Conservation (phyloP, 345 rosid genomes). For the Syzygium aqueum region DNA sequence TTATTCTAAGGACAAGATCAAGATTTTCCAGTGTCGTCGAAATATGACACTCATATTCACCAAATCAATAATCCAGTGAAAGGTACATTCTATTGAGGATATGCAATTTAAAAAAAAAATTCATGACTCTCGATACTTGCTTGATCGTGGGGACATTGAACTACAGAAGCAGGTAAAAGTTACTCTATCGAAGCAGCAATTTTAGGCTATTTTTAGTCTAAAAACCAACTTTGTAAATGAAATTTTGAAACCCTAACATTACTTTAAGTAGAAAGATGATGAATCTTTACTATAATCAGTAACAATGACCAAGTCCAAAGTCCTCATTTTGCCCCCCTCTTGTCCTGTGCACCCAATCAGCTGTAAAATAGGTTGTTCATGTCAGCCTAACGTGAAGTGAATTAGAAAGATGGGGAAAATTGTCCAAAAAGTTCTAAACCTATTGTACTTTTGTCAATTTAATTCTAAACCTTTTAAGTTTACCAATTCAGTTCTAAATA, state of each 20-base stretch:
- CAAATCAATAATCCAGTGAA: not conserved
- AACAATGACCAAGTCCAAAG: not conserved
- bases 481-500: no score
- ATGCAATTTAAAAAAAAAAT: not conserved
- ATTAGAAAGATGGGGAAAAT: not conserved
- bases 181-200: not conserved
- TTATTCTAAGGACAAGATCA: not conserved
- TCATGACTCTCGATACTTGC: not conserved
- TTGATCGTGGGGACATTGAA: no score
- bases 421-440: no score
- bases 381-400: not conserved
- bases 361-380: not conserved
- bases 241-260: not conserved
- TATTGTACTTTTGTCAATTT: no score
- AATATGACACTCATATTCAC: not conserved
- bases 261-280: no score
- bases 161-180: not conserved
- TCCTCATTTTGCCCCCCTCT: not conserved
- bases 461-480: no score
- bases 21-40: not conserved
- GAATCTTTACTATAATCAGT: not conserved
- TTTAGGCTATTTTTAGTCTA: not conserved
- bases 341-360: not conserved
- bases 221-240: not conserved
- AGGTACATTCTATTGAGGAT: not conserved